These are phyloP conservation scores for Azolla pinnata DNA, from an alignment of 75 land plant genomes.

Conservation along the genomic window DNA sequence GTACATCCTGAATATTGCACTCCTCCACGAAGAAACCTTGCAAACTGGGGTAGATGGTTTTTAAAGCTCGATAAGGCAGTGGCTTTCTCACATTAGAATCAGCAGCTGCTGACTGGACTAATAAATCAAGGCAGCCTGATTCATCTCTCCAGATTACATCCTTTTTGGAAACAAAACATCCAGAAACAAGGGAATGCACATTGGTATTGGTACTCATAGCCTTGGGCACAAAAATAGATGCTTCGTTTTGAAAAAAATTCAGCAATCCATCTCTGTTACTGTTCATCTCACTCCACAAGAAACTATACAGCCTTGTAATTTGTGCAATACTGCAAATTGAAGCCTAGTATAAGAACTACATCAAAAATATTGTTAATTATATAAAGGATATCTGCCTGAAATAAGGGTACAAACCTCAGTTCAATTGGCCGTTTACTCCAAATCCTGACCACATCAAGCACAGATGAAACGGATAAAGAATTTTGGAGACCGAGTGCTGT, in stretches of 20 bases:
- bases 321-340: slow-evolving; percentile 48
- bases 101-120: slow-evolving; percentile 6
- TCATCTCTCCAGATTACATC: slow-evolving; percentile 71
- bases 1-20: slow-evolving; percentile 44
- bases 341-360: background rate
- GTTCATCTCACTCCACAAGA: slow-evolving; percentile 36
- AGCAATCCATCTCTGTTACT: slow-evolving; percentile 18
- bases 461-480: background rate
- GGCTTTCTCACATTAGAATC: background rate
- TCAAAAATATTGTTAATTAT: background rate
- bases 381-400: background rate
- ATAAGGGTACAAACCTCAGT: background rate
- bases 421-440: background rate
- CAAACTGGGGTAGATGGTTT: slow-evolving; percentile 46
- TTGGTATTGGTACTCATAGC: slow-evolving; percentile 15
- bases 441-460: background rate
- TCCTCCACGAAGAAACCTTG: slow-evolving; percentile 57
- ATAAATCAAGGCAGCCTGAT: slow-evolving; percentile 36
- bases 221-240: slow-evolving; percentile 64
- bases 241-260: slow-evolving; percentile 25
- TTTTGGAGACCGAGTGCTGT: background rate
- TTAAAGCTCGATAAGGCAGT: slow-evolving; percentile 16
- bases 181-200: slow-evolving; percentile 31
- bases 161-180: slow-evolving; percentile 39
- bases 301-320: slow-evolving; percentile 64